phyloP scores from a whole-genome alignment of 2,329 filamentous ascomycete species.

The Monosporascus sp. region DNA sequence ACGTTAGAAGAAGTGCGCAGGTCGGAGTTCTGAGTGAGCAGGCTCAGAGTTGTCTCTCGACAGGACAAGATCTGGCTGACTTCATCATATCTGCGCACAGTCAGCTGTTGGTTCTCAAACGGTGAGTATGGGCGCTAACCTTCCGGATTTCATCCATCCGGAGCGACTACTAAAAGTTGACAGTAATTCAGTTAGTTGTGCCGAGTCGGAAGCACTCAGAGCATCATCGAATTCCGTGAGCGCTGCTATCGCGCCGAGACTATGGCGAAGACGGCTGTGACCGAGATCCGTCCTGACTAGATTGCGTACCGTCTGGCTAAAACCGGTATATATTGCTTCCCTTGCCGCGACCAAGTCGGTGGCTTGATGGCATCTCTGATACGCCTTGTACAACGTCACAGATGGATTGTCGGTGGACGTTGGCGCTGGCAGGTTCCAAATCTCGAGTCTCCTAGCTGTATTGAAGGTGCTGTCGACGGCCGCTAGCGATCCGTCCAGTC shows the following conservation, averaged over 20 bases:
- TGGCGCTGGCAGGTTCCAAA: conserved; percentile 85
- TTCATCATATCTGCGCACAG: conserved; percentile 59
- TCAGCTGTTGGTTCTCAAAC: conserved; percentile 14
- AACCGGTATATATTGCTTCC: conserved; percentile 57
- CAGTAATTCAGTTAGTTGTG: conserved; percentile 59
- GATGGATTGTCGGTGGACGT: conserved; percentile 56
- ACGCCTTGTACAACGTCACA: conserved; percentile 71
- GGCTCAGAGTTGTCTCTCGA: conserved; percentile 76
- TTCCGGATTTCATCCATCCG: conserved; percentile 77
- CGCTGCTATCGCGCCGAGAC: conserved; percentile 61
- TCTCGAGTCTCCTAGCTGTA: conserved; percentile 76
- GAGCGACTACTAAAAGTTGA: conserved; percentile 60
- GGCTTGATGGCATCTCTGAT: conserved; percentile 72
- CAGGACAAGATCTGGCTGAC: conserved; percentile 77
- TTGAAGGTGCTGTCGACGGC: conserved; percentile 70
- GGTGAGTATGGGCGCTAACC: conserved; percentile 45
- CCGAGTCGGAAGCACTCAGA: conserved; percentile 53
- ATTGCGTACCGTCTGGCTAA: conserved; percentile 55
- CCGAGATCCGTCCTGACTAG: conserved; percentile 46
- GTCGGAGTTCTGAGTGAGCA: conserved; percentile 65
- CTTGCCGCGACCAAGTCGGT: conserved; percentile 50
- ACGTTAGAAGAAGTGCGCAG: conserved; percentile 59
- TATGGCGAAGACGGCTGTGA: conserved; percentile 47
- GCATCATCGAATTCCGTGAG: conserved; percentile 80
- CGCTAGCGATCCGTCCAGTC: conserved; percentile 49